Evolutionary conservation across 306 rosid species (phyloP).

Genomic region (Pyrus pyrifolia): DNA sequence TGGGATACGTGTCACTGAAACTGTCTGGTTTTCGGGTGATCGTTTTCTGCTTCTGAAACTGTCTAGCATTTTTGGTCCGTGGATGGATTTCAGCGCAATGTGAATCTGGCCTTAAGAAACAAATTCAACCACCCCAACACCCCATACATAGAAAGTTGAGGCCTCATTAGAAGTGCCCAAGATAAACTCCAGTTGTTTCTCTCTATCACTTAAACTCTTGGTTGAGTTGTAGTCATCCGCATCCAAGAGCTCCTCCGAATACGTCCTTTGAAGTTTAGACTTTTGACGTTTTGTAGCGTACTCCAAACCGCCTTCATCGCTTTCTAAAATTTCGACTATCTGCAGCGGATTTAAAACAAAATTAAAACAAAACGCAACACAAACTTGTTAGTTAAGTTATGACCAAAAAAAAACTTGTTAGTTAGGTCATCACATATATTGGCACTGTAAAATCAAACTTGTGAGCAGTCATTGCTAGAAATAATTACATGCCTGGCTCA

Average conservation of each 20-base stretch:
- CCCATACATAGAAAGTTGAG: not conserved
- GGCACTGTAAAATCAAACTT: not conserved
- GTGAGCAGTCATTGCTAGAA: not conserved
- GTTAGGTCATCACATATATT: not conserved
- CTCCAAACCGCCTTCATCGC: slow-evolving; percentile 39
- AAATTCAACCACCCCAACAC: not conserved
- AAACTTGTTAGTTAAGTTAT: not conserved
- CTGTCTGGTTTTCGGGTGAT: too few species aligned
- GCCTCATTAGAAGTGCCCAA: slow-evolving; percentile 28
- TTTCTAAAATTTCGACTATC: slow-evolving; percentile 56
- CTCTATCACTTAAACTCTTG: slow-evolving; percentile 43
- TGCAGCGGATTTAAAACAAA: slow-evolving; percentile 14
- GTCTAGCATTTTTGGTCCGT: not conserved
- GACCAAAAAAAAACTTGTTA: not conserved
- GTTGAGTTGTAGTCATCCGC: slow-evolving; percentile 91
- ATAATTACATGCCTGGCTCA: slow-evolving; percentile 62
- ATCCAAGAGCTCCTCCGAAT: slow-evolving; percentile 69
- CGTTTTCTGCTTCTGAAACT: not conserved
- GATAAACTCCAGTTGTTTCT: slow-evolving; percentile 47
- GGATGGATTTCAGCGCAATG: not conserved
- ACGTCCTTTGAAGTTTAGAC: slow-evolving; percentile 58
- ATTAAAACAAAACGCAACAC: not conserved
- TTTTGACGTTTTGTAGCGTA: slow-evolving; percentile 30
- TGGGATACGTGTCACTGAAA: too few species aligned
- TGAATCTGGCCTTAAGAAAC: not conserved